Evolutionary conservation across 2,329 filamentous ascomycete species (phyloP), one percentile per base, ranked within the genome.

Genomic region (Paecilomyces dactylethromorphus): DNA sequence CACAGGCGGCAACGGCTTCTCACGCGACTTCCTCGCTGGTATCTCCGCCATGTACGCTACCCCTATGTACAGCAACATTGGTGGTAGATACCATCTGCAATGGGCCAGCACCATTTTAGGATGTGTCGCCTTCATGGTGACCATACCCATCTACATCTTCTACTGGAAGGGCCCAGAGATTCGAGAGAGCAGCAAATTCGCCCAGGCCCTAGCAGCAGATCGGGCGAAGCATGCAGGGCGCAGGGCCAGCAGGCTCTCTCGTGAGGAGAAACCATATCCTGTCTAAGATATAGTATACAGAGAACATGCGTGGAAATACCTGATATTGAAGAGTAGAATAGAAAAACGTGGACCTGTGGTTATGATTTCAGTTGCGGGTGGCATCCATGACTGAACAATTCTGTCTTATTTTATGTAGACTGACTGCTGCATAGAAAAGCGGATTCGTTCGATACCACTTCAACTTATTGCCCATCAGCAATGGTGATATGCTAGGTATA

Each of bases 1-100:
- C 0, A 91, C 88, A 0, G 89, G 89, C 49, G 88, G 88, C 21
- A 91, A 91, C 62, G 89, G 88, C 1, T 90, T 88, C 75, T 82
- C 87, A 2, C 82, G 89, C 63, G 88, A 91, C 68, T 86, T 91
- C 72, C 76, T 91, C 0, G 89, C 88, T 1, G 88, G 89, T 71
- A 79, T 90, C 8, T 82, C 90, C 1, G 88, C 87, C 0, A 79
- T 90, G 55, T 87, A 86, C 13, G 84, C 87, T 0, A 82, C 82
- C 0, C 87, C 88, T 0, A 85, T 87, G 73, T 87, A 85, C 71
- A 67, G 74, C 54, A 84, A 76, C 31, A 78, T 81, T 59, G 70
- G 72, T 0, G 67, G 69, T 13, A 59, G 67, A 18, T 71, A 75
- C 5, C 79, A 79, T 67, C 74, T 86, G 1, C 77, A 82, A 57